Evolutionary conservation across 2,329 filamentous ascomycete genomes (phyloP).

Genomic region (Arthrobotrys pseudoclavata): DNA sequence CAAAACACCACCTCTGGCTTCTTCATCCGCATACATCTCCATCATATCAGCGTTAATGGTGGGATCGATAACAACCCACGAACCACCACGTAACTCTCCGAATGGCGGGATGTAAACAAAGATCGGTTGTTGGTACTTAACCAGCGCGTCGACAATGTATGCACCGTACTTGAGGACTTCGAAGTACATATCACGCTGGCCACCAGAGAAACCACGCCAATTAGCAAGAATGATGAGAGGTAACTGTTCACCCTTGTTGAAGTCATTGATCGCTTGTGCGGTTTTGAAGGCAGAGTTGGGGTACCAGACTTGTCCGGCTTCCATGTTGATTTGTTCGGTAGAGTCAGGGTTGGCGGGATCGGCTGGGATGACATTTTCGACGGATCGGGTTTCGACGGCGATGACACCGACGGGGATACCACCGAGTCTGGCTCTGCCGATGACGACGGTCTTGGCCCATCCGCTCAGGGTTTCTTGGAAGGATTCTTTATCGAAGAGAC

Average conservation of each 20-base stretch:
- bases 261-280: slow-evolving; percentile 97
- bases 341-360: slow-evolving; percentile 99
- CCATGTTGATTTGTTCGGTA: slow-evolving; percentile 92
- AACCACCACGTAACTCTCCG: slow-evolving; percentile 97
- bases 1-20: slow-evolving; percentile 94
- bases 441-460: slow-evolving; percentile 96
- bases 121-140: slow-evolving; percentile 98
- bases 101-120: slow-evolving; percentile 99
- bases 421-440: slow-evolving; percentile 93
- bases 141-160: slow-evolving; percentile 97
- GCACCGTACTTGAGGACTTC: slow-evolving; percentile 99
- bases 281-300: slow-evolving; percentile 99
- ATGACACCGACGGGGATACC: slow-evolving; percentile 99
- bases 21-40: slow-evolving; percentile 99
- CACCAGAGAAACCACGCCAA: slow-evolving; percentile 99
- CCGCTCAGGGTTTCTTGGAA: slow-evolving; percentile 97
- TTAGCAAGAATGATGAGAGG: slow-evolving; percentile 99
- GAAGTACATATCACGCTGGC: slow-evolving; percentile 99
- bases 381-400: slow-evolving; percentile 91
- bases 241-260: slow-evolving; percentile 98
- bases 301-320: slow-evolving; percentile 99
- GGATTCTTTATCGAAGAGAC: slow-evolving; percentile 95
- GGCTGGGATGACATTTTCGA: slow-evolving; percentile 96
- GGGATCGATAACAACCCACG: slow-evolving; percentile 98
- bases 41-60: slow-evolving; percentile 97